These are phyloP conservation scores for Trichoderma reesei DNA, from an alignment of 495 filamentous ascomycete genomes.

Conservation along the genomic window DNA sequence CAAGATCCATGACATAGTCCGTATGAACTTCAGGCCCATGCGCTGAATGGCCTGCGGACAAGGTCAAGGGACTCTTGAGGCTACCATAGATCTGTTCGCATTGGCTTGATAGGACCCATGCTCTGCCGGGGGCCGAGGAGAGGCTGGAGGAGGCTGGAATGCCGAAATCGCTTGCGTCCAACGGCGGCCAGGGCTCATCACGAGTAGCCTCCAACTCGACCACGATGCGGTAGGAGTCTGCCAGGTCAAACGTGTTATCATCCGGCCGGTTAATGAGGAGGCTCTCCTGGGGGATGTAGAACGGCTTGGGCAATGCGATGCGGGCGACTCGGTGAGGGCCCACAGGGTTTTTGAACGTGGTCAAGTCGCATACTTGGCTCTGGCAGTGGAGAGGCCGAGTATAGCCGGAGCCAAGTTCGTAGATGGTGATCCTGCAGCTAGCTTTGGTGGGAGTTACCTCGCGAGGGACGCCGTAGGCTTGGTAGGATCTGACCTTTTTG, in stretches of 20 bases:
- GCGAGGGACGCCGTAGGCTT: constrained; percentile 22
- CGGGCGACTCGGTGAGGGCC: constrained; percentile 31
- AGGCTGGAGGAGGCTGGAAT: constrained; percentile 19
- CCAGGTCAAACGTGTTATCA: constrained; percentile 31
- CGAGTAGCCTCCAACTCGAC: constrained; percentile 38
- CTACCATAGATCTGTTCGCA: constrained; percentile 30
- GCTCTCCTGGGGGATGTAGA: constrained; percentile 36
- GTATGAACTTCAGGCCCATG: constrained; percentile 19
- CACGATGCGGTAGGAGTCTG: constrained; percentile 34
- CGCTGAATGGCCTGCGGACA: constrained; percentile 28
- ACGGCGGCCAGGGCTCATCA: constrained; percentile 39
- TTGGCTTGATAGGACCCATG: constrained; percentile 32
- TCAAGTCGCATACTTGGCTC: constrained; percentile 38
- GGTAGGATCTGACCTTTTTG: constrained; percentile 29
- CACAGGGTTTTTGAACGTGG: constrained; percentile 34
- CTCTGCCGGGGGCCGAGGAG: constrained; percentile 19
- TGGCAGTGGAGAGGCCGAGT: constrained; percentile 31
- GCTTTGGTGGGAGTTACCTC: constrained; percentile 30
- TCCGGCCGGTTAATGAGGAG: constrained; percentile 36
- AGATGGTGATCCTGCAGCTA: constrained; percentile 36
- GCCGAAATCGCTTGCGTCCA: constrained; percentile 25
- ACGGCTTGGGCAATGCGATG: constrained; percentile 34
- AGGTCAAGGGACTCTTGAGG: constrained; percentile 25
- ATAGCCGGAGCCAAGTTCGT: constrained; percentile 18
- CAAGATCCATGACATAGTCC: constrained; percentile 35